Evolutionary conservation across 352 stramenopile species (phyloP), one percentile per base, ranked within the genome.

Genomic region (Thalassiosira pacifica): DNA sequence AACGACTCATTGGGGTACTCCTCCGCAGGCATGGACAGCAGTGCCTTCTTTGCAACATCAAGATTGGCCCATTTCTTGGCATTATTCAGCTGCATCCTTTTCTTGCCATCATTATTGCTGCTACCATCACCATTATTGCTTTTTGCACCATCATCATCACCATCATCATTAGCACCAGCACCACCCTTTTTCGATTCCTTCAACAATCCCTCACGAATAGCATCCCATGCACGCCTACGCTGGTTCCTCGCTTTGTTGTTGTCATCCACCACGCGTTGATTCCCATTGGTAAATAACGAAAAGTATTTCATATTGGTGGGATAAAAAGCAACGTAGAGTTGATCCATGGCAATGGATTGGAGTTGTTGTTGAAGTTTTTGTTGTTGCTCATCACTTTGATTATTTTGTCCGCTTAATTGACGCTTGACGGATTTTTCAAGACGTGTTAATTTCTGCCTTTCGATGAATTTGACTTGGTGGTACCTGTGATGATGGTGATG

Each of bases 391-490:
- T 40, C 57, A 22, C 69, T 18, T 34, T 89, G 48, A 27, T 83
- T 27, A 59, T 74, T 45, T 31, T 57, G 71, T 55, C 74, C 27
- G 19, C 86, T 60, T 11, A 90, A 42, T 42, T 80, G 55, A 26
- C 82, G 57, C 31, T 89, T 85, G 55, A 90, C 61, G 32, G 75
- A 79, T 55, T 88, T 85, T 80, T 91, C 76, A 24, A 94, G 64
- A 16, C 91, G 71, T 5, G 79, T 89, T 26, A 95, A 53, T 69
- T 91, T 90, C 84, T 96, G 92, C 22, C 88, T 84, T 69, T 96
- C 92, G 66, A 94, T 87, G 82, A 95, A 95, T 64, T 93, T 92
- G 27, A 89, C 85, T 48, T 88, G 85, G 72, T 95, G 92, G 71
- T 93, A 93, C 72, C 83, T 89, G 45, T n/a, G n/a, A 27, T 34